These are phyloP conservation scores for Daedaleopsis nitida DNA, from an alignment of 768 basidiomycete species.

Conservation along the genomic window DNA sequence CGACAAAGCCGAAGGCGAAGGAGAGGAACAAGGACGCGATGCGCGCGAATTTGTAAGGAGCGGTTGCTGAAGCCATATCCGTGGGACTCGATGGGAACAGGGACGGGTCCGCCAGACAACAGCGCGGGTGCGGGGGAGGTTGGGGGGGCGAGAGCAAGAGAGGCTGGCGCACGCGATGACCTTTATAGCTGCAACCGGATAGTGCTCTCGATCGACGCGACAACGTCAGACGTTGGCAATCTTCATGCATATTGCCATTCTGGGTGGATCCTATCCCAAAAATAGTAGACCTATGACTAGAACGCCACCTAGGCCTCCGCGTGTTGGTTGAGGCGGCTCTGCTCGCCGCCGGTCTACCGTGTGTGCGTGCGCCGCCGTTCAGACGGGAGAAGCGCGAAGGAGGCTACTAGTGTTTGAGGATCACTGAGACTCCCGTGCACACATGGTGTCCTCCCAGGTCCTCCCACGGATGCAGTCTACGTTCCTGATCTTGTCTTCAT, in stretches of 20 bases:
- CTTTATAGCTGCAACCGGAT: not conserved
- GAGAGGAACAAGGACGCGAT: conserved; percentile 31
- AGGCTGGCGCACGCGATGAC: not conserved
- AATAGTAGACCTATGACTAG: not conserved
- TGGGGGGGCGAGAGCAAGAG: not conserved
- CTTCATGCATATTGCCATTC: not conserved
- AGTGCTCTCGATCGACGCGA: not conserved
- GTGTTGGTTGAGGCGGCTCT: too few relatives aligned
- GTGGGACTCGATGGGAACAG: not conserved
- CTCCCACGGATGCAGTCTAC: too few relatives aligned
- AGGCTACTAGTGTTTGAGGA: too few relatives aligned
- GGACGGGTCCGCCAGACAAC: not conserved
- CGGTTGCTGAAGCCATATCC: conserved; percentile 11
- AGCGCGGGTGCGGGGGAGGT: not conserved
- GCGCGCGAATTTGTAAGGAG: conserved; percentile 20
- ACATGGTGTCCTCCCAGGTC: too few relatives aligned
- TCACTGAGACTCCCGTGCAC: too few relatives aligned
- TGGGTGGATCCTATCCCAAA: not conserved
- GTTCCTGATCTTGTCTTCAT: too few relatives aligned
- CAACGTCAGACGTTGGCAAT: not conserved
- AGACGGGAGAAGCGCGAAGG: too few relatives aligned
- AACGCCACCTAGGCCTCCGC: too few relatives aligned
- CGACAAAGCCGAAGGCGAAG: conserved; percentile 33
- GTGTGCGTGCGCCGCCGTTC: too few relatives aligned
- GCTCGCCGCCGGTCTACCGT: too few relatives aligned